phyloP scores from a whole-genome alignment of 371 early-diverging fungal genomes.

The Zychaea mexicana region DNA sequence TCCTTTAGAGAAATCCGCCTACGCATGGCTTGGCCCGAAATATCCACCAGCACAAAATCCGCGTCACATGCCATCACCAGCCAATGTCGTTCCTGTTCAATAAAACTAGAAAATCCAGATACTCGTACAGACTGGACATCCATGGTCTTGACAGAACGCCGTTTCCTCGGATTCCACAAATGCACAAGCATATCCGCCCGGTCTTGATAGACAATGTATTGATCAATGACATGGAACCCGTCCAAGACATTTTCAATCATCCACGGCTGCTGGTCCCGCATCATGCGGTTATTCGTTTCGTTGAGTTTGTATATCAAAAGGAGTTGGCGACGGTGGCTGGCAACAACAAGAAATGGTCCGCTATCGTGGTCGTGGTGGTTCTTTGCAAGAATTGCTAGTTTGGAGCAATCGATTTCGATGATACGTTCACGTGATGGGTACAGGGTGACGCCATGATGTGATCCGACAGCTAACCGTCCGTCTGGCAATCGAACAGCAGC shows the following conservation, averaged over 20 bases:
- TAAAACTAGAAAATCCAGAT: not conserved
- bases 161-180: not conserved
- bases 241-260: not conserved
- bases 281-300: not conserved
- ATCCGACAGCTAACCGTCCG: not conserved
- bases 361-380: not conserved
- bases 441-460: not conserved
- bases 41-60: not conserved
- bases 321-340: not conserved
- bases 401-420: not conserved
- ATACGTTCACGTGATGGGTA: not conserved
- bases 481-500: not conserved
- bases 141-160: not conserved
- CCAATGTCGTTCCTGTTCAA: not conserved
- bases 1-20: not conserved
- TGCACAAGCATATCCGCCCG: not conserved
- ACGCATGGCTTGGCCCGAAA: not conserved
- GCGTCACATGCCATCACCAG: not conserved
- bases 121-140: not conserved
- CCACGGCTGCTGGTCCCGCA: not conserved
- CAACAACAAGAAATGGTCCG: not conserved
- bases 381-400: not conserved
- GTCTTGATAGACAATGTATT: not conserved
- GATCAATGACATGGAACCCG: not conserved
- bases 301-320: not conserved